Base-by-base conservation (phyloP, 176 grass and related monocot species). In the Lolium multiflorum region DNA sequence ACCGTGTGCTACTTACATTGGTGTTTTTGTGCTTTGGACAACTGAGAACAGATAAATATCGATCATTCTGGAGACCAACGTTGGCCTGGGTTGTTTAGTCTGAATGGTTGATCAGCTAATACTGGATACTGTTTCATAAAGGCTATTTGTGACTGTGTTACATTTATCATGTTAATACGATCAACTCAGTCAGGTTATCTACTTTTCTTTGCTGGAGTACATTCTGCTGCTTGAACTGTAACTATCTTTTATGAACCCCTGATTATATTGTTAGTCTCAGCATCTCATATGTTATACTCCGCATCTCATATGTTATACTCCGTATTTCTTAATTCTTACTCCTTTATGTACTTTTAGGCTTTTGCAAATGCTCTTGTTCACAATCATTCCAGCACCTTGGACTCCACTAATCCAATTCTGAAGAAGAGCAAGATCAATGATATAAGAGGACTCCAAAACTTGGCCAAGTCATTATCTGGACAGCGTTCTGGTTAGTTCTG, bases 361-460 rank as follows among this genome's bases (percentile, higher is more conserved):
- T 96, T 89, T 92, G 87, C 81, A 81, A 94, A 80, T 72, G 93
- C 93, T 86, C 75, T 94, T 74, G 75, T 52, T 43, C 93, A 84
- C 84, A 86, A 89, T 88, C 84, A 88, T 47, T 54, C 72, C 10
- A 48, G 54, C 28, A 46, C 74, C 54, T 4, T 43, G 57, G 73
- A 83, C 41, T 41, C 65, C 63, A 52, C 11, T 75, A 82, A 82
- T 88, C 58, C 43, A 13, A 22, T 68, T 37, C 20, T 21, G 31
- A 72, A 88, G 28, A 84, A 89, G 43, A 58, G 80, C 56, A 80
- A 24, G 61, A 59, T 88, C 46, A 88, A 60, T 49, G 41, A 90
- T 49, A 90, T 96, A 38, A 88, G 73, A 64, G 84, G 85, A 20
- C 88, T 94, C 39, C 88, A 84, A 75, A 88, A 90, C 48, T 78